Evolutionary conservation across 176 grass and related monocot genomes (phyloP).

Genomic region (Lolium multiflorum): DNA sequence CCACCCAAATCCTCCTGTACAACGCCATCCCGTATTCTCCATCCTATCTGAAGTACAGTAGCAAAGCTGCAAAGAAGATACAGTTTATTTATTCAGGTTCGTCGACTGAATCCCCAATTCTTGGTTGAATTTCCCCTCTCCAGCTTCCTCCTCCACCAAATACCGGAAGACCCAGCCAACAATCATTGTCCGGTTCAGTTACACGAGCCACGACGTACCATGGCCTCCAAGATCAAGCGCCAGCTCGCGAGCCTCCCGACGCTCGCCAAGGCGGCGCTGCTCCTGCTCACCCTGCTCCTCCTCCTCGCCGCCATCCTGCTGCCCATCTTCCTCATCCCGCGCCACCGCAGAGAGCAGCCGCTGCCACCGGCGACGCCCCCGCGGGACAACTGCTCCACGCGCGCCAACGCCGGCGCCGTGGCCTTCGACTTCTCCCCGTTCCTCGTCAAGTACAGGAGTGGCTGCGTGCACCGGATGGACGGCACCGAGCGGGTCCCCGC

Average conservation of each 20-base stretch:
- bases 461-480: conserved; percentile 56
- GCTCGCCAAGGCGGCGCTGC: conserved; percentile 27
- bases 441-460: conserved; percentile 75
- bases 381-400: conserved; percentile 47
- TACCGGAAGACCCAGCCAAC: neutral
- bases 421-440: conserved; percentile 68
- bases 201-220: neutral
- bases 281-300: conserved; percentile 20
- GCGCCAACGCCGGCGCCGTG: conserved; percentile 56
- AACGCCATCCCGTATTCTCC: too few relatives aligned
- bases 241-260: conserved; percentile 16
- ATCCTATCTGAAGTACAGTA: too few relatives aligned
- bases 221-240: conserved; percentile 48
- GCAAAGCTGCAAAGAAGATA: too few relatives aligned
- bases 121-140: neutral
- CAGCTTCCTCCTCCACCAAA: neutral
- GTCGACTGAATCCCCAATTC: conserved; percentile 21
- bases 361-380: conserved; percentile 15
- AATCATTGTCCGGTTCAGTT: conserved; percentile 30
- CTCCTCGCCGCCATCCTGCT: conserved; percentile 44
- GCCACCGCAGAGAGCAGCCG: conserved; percentile 21
- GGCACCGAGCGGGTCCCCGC: conserved; percentile 46
- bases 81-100: conserved; percentile 9
- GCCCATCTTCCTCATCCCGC: conserved; percentile 42
- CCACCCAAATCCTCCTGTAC: too few relatives aligned